Percentiles rank a stretch among this genome's conserved stretches.
Conservation (phyloP, 148 eudicot species). For the Oxyria digyna region DNA sequence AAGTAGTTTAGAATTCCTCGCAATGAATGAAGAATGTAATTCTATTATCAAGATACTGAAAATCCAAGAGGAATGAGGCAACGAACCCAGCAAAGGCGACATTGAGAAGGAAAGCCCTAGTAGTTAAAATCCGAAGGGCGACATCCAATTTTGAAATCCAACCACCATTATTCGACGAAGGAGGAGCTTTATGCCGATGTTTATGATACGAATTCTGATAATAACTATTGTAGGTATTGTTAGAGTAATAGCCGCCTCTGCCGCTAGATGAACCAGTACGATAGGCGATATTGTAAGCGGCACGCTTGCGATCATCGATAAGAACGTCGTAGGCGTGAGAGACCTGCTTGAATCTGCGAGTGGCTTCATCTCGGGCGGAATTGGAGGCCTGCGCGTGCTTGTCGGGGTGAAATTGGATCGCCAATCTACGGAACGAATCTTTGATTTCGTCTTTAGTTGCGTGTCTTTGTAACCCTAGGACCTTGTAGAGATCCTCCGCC, state of each 20-base stretch:
- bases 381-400: conserved; percentile 58
- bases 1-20: background rate
- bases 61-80: background rate
- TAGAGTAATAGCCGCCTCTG: conserved; percentile 10
- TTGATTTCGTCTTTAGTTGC: conserved; percentile 69
- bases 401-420: conserved; percentile 86
- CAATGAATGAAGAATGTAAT: background rate
- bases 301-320: conserved; percentile 70
- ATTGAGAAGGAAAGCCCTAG: conserved; percentile 49
- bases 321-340: conserved; percentile 86
- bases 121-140: conserved; percentile 35
- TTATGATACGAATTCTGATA: conserved; percentile 18
- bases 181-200: conserved; percentile 2
- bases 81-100: conserved; percentile 58
- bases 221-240: conserved; percentile 11
- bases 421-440: conserved; percentile 59
- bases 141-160: conserved; percentile 31
- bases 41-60: background rate
- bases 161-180: conserved; percentile 12
- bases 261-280: conserved; percentile 1
- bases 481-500: conserved; percentile 64
- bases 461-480: conserved; percentile 37
- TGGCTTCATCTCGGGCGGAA: conserved; percentile 36
- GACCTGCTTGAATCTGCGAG: conserved; percentile 55
- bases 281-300: conserved; percentile 38